Evolutionary conservation across 2,329 filamentous ascomycete species (phyloP).

Genomic region (Aspergillus pseudoterreus): DNA sequence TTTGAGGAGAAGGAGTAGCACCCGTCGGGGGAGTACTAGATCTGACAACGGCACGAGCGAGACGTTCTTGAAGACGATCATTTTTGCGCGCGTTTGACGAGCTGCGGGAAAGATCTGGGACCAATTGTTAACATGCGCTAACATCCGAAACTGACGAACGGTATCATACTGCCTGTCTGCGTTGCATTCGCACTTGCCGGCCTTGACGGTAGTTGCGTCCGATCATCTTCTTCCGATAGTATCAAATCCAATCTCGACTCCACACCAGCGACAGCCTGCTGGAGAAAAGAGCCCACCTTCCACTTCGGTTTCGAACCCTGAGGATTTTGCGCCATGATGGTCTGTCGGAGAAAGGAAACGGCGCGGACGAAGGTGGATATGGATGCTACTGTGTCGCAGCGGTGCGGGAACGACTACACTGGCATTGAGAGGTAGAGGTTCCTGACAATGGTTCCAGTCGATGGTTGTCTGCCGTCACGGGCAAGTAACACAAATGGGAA

Average conservation of each 20-base stretch:
- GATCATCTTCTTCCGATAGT: constrained; percentile 66
- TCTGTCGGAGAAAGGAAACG: background rate
- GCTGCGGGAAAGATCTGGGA: constrained; percentile 55
- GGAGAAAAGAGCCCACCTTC: constrained; percentile 68
- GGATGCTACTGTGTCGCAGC: constrained; percentile 8
- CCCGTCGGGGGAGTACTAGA: constrained; percentile 53
- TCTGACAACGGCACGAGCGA: constrained; percentile 81
- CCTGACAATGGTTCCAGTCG: constrained; percentile 4
- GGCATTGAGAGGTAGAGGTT: constrained; percentile 11
- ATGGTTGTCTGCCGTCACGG: constrained; percentile 12
- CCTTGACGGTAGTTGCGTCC: constrained; percentile 20
- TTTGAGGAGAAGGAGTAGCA: constrained; percentile 45
- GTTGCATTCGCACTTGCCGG: constrained; percentile 25
- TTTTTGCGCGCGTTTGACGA: constrained; percentile 66
- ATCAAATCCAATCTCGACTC: constrained; percentile 92
- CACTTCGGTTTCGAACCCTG: constrained; percentile 58
- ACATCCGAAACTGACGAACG: background rate
- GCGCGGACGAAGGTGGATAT: background rate
- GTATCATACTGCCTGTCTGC: constrained; percentile 34
- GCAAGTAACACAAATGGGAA: background rate
- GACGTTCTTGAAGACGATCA: constrained; percentile 80
- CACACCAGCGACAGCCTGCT: constrained; percentile 87
- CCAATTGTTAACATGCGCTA: constrained; percentile 18
- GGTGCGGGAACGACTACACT: background rate
- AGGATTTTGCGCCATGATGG: constrained; percentile 27